Evolutionary conservation across 805 yeast species (phyloP).

Genomic region (Kodamaea fukazawae): DNA sequence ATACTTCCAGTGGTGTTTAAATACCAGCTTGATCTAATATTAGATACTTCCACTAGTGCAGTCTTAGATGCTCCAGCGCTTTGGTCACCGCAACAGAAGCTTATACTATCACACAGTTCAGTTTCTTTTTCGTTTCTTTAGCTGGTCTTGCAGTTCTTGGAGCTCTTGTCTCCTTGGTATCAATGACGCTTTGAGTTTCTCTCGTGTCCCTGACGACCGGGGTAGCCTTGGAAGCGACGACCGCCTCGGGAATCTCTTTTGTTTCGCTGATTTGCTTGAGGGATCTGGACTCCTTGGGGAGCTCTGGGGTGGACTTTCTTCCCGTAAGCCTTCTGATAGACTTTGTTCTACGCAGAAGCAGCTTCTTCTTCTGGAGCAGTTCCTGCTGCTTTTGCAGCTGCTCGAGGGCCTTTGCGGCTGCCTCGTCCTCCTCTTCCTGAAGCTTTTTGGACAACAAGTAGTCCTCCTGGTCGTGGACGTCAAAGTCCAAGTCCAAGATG

Average conservation of each 20-base stretch:
- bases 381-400: constrained; percentile 6
- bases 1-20: too few relatives aligned
- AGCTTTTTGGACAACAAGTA: constrained; percentile 42
- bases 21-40: too few relatives aligned
- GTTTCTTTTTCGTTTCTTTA: neutral
- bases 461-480: constrained; percentile 17
- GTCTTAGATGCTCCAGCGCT: too few relatives aligned
- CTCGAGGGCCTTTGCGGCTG: constrained; percentile 41
- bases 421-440: constrained; percentile 58
- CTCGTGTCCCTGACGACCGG: too few relatives aligned
- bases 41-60: too few relatives aligned
- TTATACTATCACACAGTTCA: constrained; percentile 4
- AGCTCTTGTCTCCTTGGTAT: too few relatives aligned
- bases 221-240: too few relatives aligned
- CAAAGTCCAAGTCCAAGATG: constrained; percentile 26
- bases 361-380: neutral
- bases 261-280: neutral
- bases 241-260: neutral
- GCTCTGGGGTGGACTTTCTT: neutral
- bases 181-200: too few relatives aligned
- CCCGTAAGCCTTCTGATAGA: neutral
- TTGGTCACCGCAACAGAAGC: too few relatives aligned
- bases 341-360: too few relatives aligned
- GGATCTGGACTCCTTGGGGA: constrained; percentile 2
- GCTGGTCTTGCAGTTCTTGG: too few relatives aligned